A percentile compares a stretch with the other conserved stretches of the same genome.
phyloP scores from a whole-genome alignment of 1,284 basidiomycete species.

The Puccinia hordei region DNA sequence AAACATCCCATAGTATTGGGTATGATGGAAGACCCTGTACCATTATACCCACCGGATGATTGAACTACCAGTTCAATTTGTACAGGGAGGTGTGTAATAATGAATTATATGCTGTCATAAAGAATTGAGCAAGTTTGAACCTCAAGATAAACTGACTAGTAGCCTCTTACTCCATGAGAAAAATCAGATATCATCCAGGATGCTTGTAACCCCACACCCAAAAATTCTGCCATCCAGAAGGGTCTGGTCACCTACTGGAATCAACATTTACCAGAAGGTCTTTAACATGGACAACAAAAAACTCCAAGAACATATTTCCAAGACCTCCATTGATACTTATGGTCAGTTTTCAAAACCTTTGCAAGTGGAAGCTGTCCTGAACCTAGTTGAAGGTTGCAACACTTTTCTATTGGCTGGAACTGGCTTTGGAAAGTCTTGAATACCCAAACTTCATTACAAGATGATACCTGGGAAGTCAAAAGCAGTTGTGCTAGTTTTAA shows the following conservation, averaged over 20 bases:
- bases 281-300: background rate
- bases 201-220: too few relatives aligned
- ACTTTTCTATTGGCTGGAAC: conserved; percentile 16
- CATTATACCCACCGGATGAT: too few relatives aligned
- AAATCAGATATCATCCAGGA: too few relatives aligned
- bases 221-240: too few relatives aligned
- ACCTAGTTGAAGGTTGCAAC: background rate
- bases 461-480: background rate
- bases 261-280: background rate
- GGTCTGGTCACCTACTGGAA: background rate
- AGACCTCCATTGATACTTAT: background rate
- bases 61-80: too few relatives aligned
- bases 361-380: conserved; percentile 19
- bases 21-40: too few relatives aligned
- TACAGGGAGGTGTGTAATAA: too few relatives aligned
- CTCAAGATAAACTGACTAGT: too few relatives aligned
- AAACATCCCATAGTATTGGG: too few relatives aligned
- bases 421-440: conserved; percentile 14
- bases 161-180: too few relatives aligned
- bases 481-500: background rate
- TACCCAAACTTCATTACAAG: background rate
- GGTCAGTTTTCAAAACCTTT: background rate
- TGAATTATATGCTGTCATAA: too few relatives aligned
- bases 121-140: too few relatives aligned
- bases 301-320: background rate